Evolutionary conservation across 805 yeast genomes (phyloP), one percentile per base, ranked within the genome.

Genomic region (Cyberlindnera mississippiensis): DNA sequence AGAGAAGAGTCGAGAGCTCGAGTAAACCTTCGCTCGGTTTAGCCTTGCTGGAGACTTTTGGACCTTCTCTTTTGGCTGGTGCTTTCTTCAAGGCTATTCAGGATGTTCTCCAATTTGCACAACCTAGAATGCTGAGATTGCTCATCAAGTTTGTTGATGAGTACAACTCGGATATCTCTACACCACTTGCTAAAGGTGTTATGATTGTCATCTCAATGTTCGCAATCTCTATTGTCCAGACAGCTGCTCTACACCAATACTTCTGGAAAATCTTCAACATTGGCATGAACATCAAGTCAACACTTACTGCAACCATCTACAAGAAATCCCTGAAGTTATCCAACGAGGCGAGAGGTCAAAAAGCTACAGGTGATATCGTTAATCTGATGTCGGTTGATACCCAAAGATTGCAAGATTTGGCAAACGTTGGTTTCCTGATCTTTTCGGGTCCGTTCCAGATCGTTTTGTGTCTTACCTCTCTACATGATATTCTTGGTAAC

Each of bases 401-500:
- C 3, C 95, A 85, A 64, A 78, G 96, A 65, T 67, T 90, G 42
- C 95, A 86, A 60, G 96, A 86, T 52, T 69, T 88, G 42, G 76
- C 84, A 18, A 89, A 85, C 59, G 78, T 82, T 62, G 76, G 89
- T 48, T 83, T 86, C 54, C 72, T 87, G 40, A 69, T 86, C 38
- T 88, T 96, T 95, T 87, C 96, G 1, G 96, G 96, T 37, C 97
- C 97, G 1, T 84, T 89, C 65, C 96, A 90, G 64, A 79, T 90
- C 51, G 56, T 73, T 18, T 64, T 90, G 43, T 88, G 97, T 70
- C 70, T 90, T 47, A 62, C 73, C 33, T 82, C 93, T 1, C 69
- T 90, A 40, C 76, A 88, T 61, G 73, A 76, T 4, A 65, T 90
- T 34, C 63, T 90, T 43, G 96, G 96, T 28, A 77, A 80, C 45